Evolutionary conservation across 768 basidiomycete species (phyloP).

Genomic region (Lactarius sp.): DNA sequence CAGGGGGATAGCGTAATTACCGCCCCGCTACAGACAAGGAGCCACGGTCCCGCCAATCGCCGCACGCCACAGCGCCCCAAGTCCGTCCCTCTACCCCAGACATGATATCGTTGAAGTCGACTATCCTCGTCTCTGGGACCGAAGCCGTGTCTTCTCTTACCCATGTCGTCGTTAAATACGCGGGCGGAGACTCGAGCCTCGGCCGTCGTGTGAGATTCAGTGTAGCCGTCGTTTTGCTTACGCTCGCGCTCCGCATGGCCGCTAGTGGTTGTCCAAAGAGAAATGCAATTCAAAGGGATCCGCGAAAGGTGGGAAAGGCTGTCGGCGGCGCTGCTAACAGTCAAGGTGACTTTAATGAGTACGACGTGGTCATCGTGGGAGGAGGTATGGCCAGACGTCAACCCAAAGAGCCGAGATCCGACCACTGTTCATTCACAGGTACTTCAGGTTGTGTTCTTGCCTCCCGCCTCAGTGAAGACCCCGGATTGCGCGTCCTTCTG

Average conservation of each 20-base stretch:
- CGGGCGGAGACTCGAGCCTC: conserved; percentile 9
- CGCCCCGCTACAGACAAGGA: too few relatives aligned
- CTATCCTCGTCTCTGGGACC: not conserved
- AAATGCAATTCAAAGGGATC: conserved; percentile 8
- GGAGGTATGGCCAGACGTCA: conserved; percentile 31
- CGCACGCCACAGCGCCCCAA: too few relatives aligned
- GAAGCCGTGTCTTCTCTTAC: not conserved
- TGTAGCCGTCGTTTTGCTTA: conserved; percentile 2
- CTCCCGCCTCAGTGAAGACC: conserved; percentile 52
- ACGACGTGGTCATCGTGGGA: conserved; percentile 37
- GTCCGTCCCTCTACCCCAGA: not conserved
- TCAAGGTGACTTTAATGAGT: conserved; percentile 28
- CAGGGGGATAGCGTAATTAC: too few relatives aligned
- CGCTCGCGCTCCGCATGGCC: not conserved
- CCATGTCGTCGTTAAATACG: not conserved
- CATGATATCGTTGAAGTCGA: not conserved
- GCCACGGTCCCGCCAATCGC: too few relatives aligned
- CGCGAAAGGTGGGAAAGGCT: conserved; percentile 4
- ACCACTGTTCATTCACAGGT: conserved; percentile 34
- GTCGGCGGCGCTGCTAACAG: not conserved
- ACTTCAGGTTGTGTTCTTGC: conserved; percentile 61
- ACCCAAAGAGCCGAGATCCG: not conserved
- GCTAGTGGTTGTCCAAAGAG: conserved; percentile 1
- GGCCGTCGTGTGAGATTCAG: conserved; percentile 10
- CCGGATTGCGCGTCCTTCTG: conserved; percentile 47